phyloP scores from a whole-genome alignment of 495 filamentous ascomycete genomes.

The Darksidea phi region DNA sequence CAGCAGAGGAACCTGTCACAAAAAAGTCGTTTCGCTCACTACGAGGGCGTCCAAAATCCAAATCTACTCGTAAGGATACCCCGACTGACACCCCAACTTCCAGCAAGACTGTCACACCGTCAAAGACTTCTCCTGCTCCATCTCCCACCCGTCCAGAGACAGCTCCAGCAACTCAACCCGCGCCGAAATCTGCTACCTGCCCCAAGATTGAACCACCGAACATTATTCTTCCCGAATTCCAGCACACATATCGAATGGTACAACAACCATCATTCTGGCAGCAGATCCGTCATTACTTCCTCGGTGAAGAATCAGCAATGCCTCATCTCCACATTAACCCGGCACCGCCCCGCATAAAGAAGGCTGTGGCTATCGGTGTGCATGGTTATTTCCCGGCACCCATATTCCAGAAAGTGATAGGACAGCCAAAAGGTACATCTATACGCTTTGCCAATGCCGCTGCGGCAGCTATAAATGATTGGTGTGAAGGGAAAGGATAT shows the following conservation, averaged over 20 bases:
- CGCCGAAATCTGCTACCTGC: conserved; percentile 15
- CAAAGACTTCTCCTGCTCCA: conserved; percentile 9
- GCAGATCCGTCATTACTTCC: conserved; percentile 37
- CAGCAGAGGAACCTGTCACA: conserved; percentile 8
- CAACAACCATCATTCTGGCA: conserved; percentile 40
- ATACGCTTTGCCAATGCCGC: conserved; percentile 88
- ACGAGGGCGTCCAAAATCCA: conserved; percentile 20
- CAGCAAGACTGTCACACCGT: conserved; percentile 27
- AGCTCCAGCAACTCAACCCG: conserved; percentile 16
- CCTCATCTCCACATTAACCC: conserved; percentile 72
- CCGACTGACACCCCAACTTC: conserved; percentile 16
- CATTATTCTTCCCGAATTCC: conserved; percentile 41
- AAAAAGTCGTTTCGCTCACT: conserved; percentile 20
- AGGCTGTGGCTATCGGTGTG: conserved; percentile 86
- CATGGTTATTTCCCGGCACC: conserved; percentile 92
- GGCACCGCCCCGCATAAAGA: conserved; percentile 69
- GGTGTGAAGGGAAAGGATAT: conserved; percentile 55
- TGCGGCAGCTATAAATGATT: conserved; percentile 77
- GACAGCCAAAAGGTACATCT: conserved; percentile 93
- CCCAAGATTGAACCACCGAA: conserved; percentile 34
- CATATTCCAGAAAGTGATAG: conserved; percentile 78
- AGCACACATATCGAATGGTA: conserved; percentile 36
- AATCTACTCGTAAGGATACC: conserved; percentile 9
- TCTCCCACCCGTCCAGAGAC: conserved; percentile 24
- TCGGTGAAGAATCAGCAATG: conserved; percentile 42